Evolutionary conservation across 768 basidiomycete species (phyloP).

Genomic region (Leucocoprinus leucothites): DNA sequence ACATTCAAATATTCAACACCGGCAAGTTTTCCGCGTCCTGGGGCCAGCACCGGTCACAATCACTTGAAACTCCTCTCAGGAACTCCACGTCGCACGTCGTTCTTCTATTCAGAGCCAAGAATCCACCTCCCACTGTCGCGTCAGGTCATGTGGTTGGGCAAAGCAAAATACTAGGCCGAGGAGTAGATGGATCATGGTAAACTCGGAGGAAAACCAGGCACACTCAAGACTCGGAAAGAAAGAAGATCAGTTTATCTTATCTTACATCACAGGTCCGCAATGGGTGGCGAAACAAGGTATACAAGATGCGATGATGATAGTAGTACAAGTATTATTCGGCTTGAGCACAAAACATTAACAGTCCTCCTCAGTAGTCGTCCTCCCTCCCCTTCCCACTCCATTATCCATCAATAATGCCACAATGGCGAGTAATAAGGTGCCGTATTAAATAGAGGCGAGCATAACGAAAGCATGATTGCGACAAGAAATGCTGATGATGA

Average conservation of each 20-base stretch:
- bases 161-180: background rate
- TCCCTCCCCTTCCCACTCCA: slow-evolving; percentile 8
- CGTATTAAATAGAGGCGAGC: slow-evolving; percentile 12
- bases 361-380: too few relatives aligned
- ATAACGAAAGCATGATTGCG: slow-evolving; percentile 14
- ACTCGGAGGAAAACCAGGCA: slow-evolving; percentile 15
- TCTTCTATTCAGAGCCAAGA: background rate
- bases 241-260: slow-evolving; percentile 14
- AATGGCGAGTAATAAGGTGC: slow-evolving; percentile 16
- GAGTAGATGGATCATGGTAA: background rate
- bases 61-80: too few relatives aligned
- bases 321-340: slow-evolving; percentile 12
- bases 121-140: background rate
- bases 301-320: slow-evolving; percentile 9
- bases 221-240: background rate
- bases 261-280: slow-evolving; percentile 8
- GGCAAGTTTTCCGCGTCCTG: background rate
- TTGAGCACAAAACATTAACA: slow-evolving; percentile 5
- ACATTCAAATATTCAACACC: too few relatives aligned
- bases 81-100: background rate
- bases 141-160: background rate
- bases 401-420: slow-evolving; percentile 16
- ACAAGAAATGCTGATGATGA: slow-evolving; percentile 12
- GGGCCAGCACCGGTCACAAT: too few relatives aligned
- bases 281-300: slow-evolving; percentile 7